phyloP scores from a whole-genome alignment of 2,329 filamentous ascomycete genomes.

The Thielaviopsis ethacetica region DNA sequence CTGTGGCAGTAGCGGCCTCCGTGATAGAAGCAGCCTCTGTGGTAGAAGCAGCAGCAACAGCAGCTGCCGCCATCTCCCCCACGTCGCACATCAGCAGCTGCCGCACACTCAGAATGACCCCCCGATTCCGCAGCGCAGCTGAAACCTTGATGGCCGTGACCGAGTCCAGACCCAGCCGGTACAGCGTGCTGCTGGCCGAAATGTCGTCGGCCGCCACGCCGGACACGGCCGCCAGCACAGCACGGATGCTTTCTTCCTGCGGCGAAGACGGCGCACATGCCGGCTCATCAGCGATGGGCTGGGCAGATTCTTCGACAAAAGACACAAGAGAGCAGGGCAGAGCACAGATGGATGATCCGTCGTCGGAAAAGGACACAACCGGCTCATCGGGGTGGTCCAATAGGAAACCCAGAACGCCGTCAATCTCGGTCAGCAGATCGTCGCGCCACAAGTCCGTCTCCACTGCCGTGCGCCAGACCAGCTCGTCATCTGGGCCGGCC shows the following conservation, averaged over 20 bases:
- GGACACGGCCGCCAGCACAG: conserved; percentile 40
- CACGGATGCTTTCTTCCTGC: conserved; percentile 22
- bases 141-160: conserved; percentile 80
- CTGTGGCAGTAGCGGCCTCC: background rate
- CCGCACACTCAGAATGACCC: conserved; percentile 48
- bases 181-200: conserved; percentile 46
- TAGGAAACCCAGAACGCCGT: conserved; percentile 20
- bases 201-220: conserved; percentile 43
- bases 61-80: conserved; percentile 21
- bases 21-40: background rate
- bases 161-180: conserved; percentile 77
- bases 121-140: conserved; percentile 47
- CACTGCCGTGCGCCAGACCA: conserved; percentile 60
- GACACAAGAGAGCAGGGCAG: background rate
- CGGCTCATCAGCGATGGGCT: conserved; percentile 19
- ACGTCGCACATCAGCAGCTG: conserved; percentile 57
- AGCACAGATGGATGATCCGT: background rate
- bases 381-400: background rate
- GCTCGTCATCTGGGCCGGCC: conserved; percentile 26
- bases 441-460: conserved; percentile 38
- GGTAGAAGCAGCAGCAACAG: background rate
- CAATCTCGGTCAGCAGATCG: conserved; percentile 40
- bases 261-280: background rate
- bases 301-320: conserved; percentile 14
- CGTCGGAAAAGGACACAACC: background rate